phyloP scores from a whole-genome alignment of 2,329 filamentous ascomycete genomes.

The Hypoxylon sp. region DNA sequence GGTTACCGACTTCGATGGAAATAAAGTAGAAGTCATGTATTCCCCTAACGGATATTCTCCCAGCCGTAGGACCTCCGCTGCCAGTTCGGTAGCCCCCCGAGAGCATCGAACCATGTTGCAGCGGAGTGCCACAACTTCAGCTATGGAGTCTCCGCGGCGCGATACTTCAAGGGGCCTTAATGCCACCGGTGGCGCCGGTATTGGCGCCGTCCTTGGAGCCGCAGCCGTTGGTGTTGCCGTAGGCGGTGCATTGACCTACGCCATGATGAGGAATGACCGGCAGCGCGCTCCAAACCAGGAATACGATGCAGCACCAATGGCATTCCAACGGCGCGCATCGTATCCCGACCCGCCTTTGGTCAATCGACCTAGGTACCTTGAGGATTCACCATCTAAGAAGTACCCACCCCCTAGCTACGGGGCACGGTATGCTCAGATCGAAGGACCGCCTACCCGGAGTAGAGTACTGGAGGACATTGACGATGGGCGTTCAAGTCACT shows the following conservation, averaged over 20 bases:
- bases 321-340: constrained; percentile 63
- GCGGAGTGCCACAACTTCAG: constrained; percentile 57
- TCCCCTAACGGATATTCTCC: constrained; percentile 58
- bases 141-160: constrained; percentile 50
- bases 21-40: constrained; percentile 84
- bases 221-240: constrained; percentile 80
- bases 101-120: constrained; percentile 51
- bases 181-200: constrained; percentile 55
- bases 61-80: constrained; percentile 54
- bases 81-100: constrained; percentile 41
- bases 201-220: constrained; percentile 80
- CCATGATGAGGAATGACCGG: constrained; percentile 74
- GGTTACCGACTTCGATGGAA: constrained; percentile 86
- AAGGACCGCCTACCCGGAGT: constrained; percentile 44
- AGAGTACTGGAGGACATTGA: constrained; percentile 58
- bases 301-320: constrained; percentile 56
- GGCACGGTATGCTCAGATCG: constrained; percentile 56
- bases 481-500: constrained; percentile 59
- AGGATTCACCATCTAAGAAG: constrained; percentile 41
- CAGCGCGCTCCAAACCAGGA: constrained; percentile 59
- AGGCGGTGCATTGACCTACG: constrained; percentile 74
- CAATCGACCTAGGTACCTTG: constrained; percentile 55
- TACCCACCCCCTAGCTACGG: constrained; percentile 58
- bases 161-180: constrained; percentile 50
- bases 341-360: constrained; percentile 59